Evolutionary conservation across 2,329 filamentous ascomycete genomes (phyloP), one percentile per base, ranked within the genome.

Genomic region (Incumbomyces delicatus): DNA sequence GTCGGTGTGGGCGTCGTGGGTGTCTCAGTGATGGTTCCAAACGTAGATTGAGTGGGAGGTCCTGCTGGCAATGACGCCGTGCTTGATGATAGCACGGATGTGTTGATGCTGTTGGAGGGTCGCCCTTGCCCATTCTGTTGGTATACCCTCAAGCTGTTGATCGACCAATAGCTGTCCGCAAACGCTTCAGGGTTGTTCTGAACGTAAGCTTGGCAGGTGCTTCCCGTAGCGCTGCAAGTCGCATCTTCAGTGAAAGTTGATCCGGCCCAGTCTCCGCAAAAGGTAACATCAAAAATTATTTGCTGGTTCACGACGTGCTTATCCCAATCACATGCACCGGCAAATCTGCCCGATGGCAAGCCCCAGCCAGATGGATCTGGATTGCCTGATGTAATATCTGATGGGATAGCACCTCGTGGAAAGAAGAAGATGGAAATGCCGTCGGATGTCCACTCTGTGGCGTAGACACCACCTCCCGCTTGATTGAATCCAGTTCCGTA

Each of bases 251-350:
- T 58, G 82, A 84, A 94, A 33, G 81, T 78, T 37, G 69, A 62
- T 27, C 86, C 86, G 6, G 88, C 88, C 88, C 88, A 95, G 60
- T 84, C 78, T n/a, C 89, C 89, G 65, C 89, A 95, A 63, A 94
- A 87, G 6, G 84, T 85, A 1, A 81, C 90, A 66, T 92, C 80
- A 64, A 92, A 81, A 53, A 90, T 76, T 51, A 95, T 79, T 56
- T 82, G 76, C 68, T 94, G 76, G 50, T 83, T 66, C 50, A 70
- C 68, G 68, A 95, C 92, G 62, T 83, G 75, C 1, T 66, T 54
- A 49, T 80, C 70, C 53, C 94, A 83, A 56, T 89, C 69, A 66
- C 90, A 95, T 47, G 69, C 73, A 1, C 80, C 78, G 2, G 72
- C 66, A 65, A 94, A 95, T 30, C 72, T 72, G 10, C 83, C 86